Evolutionary conservation across 305 asterid genomes (phyloP).

Genomic region (Fraxinus latifolia): DNA sequence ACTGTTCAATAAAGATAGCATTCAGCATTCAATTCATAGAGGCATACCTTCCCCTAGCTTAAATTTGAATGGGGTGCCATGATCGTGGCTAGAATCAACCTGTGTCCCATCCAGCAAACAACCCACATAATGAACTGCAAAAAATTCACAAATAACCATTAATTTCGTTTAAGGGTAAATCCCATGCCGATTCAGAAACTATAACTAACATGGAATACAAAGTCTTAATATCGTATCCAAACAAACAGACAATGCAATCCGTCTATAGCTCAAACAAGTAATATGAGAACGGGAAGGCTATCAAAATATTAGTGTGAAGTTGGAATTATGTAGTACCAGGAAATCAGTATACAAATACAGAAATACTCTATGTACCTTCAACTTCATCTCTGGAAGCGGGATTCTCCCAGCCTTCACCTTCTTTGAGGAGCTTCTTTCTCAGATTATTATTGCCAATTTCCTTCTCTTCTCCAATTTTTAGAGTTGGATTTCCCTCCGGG

Average conservation of each 20-base stretch:
- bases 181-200: background rate
- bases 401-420: slow-evolving; percentile 64
- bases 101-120: slow-evolving; percentile 53
- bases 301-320: background rate
- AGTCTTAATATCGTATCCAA: background rate
- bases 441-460: slow-evolving; percentile 57
- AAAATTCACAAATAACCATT: slow-evolving; percentile 6
- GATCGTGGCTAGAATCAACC: slow-evolving; percentile 52
- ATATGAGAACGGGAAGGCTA: background rate
- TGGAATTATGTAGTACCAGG: background rate
- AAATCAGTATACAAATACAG: background rate
- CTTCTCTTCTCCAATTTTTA: slow-evolving; percentile 62
- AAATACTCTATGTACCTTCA: slow-evolving; percentile 38
- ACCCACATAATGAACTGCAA: slow-evolving; percentile 62
- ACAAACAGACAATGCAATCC: background rate
- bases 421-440: slow-evolving; percentile 64
- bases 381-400: slow-evolving; percentile 67
- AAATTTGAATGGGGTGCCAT: slow-evolving; percentile 43
- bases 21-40: background rate
- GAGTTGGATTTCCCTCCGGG: slow-evolving; percentile 34
- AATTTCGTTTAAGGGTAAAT: background rate
- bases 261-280: background rate
- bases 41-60: slow-evolving; percentile 52
- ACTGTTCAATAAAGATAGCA: background rate
- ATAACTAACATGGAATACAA: background rate